A percentile compares a stretch with the other conserved stretches of the same genome.
Conservation (phyloP, 352 stramenopile genomes). For the Pythium dissimile region DNA sequence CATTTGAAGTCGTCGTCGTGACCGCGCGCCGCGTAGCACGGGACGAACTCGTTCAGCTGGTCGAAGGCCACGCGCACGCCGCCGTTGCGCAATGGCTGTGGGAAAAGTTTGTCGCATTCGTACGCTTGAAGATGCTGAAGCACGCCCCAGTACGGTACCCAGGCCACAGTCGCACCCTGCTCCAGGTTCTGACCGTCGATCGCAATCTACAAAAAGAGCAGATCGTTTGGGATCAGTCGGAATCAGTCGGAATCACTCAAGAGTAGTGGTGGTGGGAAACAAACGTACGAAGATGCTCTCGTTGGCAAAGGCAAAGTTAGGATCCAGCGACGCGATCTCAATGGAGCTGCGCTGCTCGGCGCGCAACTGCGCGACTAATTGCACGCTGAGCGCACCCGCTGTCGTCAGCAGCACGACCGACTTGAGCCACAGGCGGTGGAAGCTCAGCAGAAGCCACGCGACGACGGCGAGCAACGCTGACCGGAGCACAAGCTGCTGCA, state of each 20-base stretch:
- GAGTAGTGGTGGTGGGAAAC: background rate
- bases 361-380: constrained; percentile 36
- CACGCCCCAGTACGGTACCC: constrained; percentile 71
- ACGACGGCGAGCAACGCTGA: constrained; percentile 3
- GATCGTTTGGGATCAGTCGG: background rate
- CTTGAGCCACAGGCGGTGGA: constrained; percentile 65
- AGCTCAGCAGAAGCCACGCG: constrained; percentile 35
- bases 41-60: constrained; percentile 72
- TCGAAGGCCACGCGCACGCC: constrained; percentile 67
- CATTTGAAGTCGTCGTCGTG: constrained; percentile 41
- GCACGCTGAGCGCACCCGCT: constrained; percentile 27
- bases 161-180: constrained; percentile 60
- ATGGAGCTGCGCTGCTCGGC: constrained; percentile 50
- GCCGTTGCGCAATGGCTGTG: constrained; percentile 58
- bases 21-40: constrained; percentile 48
- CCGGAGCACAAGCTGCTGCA: constrained; percentile 1
- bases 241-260: background rate
- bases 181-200: constrained; percentile 82
- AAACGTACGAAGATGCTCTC: constrained; percentile 75
- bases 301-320: constrained; percentile 75
- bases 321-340: constrained; percentile 67
- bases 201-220: constrained; percentile 38
- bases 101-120: constrained; percentile 46
- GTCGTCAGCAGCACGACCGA: constrained; percentile 38
- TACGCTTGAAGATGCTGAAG: constrained; percentile 41